Evolutionary conservation across 805 yeast species (phyloP), one percentile per base, ranked within the genome.

Genomic region (Candida lessepsii): DNA sequence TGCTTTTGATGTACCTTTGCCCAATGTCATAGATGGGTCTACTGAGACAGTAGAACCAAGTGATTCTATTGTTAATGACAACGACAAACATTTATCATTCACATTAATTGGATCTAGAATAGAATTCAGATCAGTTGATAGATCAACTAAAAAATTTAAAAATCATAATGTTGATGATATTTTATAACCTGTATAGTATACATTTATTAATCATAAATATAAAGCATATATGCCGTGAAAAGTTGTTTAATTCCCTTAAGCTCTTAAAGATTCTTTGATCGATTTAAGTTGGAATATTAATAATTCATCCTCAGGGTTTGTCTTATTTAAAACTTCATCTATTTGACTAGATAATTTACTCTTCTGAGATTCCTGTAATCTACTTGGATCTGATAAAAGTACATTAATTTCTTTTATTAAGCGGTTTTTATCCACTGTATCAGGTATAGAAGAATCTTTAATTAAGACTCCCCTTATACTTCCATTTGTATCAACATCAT

Each of bases 111-210:
- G 98, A 1, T 83, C 88, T 30, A 67, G 97, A 44, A 75, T 90
- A 49, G 78, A 80, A 45, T 76, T 81, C 45, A 73, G 95, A 57
- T 72, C 90, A 29, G 78, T 78, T 8, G 97, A 90, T 51, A 71
- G 98, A 42, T 80, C 95, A 0, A 86, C 83, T 17, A 78, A 85
- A 52, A 88, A 90, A 65, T 88, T 88, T 70, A 90, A 90, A 63
- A 76, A 81, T 42, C 93, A 83, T 49, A 75, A 77, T 23, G 87
- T 86, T 26, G 83, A 77, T 44, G 85, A 81, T 54, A 58, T 65
- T 6, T 33, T 65, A 21, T 41, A n/a, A n/a, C n/a, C n/a, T n/a
- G n/a, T n/a, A n/a, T n/a, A n/a, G n/a, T n/a, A n/a, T n/a, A n/a
- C n/a, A n/a, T n/a, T n/a, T n/a, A n/a, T n/a, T n/a, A n/a, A n/a